Base-by-base conservation (phyloP, 2,329 filamentous ascomycete genomes). In the Fusarium sp. region DNA sequence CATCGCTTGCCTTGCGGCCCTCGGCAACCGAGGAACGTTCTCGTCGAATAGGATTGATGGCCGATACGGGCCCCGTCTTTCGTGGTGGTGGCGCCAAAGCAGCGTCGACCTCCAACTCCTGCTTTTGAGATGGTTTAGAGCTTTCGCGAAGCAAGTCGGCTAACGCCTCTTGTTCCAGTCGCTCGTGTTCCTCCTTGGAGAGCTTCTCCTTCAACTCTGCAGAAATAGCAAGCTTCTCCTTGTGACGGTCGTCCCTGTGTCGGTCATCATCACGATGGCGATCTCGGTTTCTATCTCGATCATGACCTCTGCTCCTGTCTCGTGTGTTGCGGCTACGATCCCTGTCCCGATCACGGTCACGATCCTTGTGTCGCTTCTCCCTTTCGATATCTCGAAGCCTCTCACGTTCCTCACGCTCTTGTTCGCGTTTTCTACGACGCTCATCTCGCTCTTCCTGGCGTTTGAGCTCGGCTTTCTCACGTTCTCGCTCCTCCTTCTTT, bases 111-210 rank as follows among this genome's bases (percentile, higher is more conserved):
- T 89, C 87, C 47, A 88, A 74, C 71, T 89, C 87, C 10, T 85
- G 82, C 63, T 85, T 84, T 4, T 81, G 78, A 5, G 81, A 76
- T 27, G 82, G 80, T 45, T 83, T 83, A 55, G 84, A 87, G 76
- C 87, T 89, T 72, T 89, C 87, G n/a, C 87, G 82, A 14, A 89
- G 77, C 16, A 89, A 81, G 63, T 89, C 85, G 21, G 84, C 86
- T 62, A 89, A 78, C 3, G 87, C 87, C 69, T 88, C 86, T 71
- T 85, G 83, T 71, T 89, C 87, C 10, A 89, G 81, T 20, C 83
- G 81, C 56, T 88, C 84, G 27, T 86, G 83, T 41, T 89, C 87
- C 68, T 89, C 87, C 63, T 88, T 85, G 9, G 86, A 86, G 13
- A 89, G 81, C 50, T 86, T 82, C 73, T 88, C 85, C 75, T 86